Evolutionary conservation across 768 basidiomycete species (phyloP), one percentile per base, ranked within the genome.

Genomic region (Leccinum disarticulatum): DNA sequence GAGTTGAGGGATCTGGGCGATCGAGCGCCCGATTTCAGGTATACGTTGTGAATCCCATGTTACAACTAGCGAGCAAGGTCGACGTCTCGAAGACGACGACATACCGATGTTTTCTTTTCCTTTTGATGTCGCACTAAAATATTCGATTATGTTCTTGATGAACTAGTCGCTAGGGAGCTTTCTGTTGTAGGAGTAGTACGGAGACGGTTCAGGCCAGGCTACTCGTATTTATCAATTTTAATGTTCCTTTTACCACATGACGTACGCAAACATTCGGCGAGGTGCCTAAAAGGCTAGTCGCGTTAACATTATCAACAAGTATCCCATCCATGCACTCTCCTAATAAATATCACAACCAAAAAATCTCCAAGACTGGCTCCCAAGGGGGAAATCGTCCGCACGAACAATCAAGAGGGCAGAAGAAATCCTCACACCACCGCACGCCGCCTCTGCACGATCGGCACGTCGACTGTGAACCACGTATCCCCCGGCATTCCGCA

Each of bases 1-100:
- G 62, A 70, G 28, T 30, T 68, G 50, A 70, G 60, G 36, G 72
- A 77, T 60, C 55, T 87, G 67, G 87, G 87, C 1, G 86, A 88
- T 62, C 77, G 81, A 56, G 84, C 87, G 2, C 85, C 84, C 2
- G 84, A 85, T 67, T 87, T 87, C 65, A 74, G 83, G 59, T 87
- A 87, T 64, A 83, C 78, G 5, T 54, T 81, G 25, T 81, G 61
- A 46, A 70, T 25, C 9, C 7, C 10, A 48, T 28, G n/a, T 35
- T 48, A 54, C 27, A 28, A 28, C 50, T 14, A 48, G 25, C 19
- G 19, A 46, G 43, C 5, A 46, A 46, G 25, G 43, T 22, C 43
- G 5, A 46, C 11, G 43, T 46, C 43, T 19, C 3, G 19, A 46
- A 50, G 27, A 28, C 50, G 50, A 51, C 3, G 28, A 50, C 49